Evolutionary conservation across 257 asterid genomes (phyloP), one percentile per base, ranked within the genome.

Genomic region (Solanum lycopersicoides): DNA sequence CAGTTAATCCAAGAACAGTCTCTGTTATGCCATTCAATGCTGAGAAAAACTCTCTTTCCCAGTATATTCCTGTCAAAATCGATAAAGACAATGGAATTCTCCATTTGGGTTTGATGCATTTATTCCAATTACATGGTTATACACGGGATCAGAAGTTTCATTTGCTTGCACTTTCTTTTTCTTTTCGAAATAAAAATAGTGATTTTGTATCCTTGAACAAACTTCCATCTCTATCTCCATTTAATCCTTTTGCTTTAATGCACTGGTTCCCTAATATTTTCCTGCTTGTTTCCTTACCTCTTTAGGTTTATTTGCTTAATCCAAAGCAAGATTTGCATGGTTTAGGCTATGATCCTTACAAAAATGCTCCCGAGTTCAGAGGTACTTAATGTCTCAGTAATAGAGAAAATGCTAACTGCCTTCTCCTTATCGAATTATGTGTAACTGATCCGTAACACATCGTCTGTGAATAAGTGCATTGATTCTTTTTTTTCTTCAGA

Each of bases 301-400:
- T 79, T 16, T 87, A 97, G 98, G 97, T 90, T 85, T 95, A 91
- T 89, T 96, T 95, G 35, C 89, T 95, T 86, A 93, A 93, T 85
- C 98, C 98, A n/a, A 97, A 97, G 94, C 95, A 93, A 90, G 98
- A 97, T 91, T 89, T 93, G 88, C 86, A 93, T 92, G 99, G 99
- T 77, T 91, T 97, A 89, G 98, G 98, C 88, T 97, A 90, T 88
- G 99, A 97, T 92, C 99, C 99, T 77, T 97, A 91, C 94, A 97
- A 95, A 94, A 94, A 95, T 88, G 98, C 98, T 89, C 98, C 98
- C 44, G 99, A 97, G 88, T 97, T 97, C 88, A 93, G 99, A 93
- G 99, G 99, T 97, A 90, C 88, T 94, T 85, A 60, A 76, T 90
- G 87, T 73, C 86, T 89, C 63, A 30, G 63, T 88, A 84, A 71